phyloP scores from a whole-genome alignment of 2,329 filamentous ascomycete species.

The Scedosporium boydii region DNA sequence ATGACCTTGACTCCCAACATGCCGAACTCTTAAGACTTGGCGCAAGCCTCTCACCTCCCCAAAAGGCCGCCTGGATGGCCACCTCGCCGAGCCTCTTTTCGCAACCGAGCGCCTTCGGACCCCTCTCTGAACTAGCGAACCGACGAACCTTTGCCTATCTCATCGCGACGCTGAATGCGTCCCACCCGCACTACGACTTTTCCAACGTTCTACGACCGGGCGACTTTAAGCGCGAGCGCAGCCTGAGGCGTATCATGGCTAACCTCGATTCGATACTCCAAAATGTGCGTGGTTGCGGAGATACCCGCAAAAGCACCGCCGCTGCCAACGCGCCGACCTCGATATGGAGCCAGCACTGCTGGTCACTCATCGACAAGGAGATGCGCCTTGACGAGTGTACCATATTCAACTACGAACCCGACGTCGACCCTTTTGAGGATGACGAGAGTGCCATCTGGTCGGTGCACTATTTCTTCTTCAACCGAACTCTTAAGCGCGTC shows the following conservation, averaged over 20 bases:
- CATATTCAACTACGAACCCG: slow-evolving; percentile 81
- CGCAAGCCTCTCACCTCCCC: slow-evolving; percentile 76
- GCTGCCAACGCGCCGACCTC: slow-evolving; percentile 37
- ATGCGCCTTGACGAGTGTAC: slow-evolving; percentile 87
- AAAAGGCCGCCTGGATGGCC: slow-evolving; percentile 59
- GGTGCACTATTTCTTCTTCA: slow-evolving; percentile 96
- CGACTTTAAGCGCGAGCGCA: slow-evolving; percentile 82
- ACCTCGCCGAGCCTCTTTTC: slow-evolving; percentile 60
- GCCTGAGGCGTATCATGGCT: slow-evolving; percentile 71
- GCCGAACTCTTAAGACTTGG: slow-evolving; percentile 79
- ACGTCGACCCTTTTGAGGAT: slow-evolving; percentile 82
- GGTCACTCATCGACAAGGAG: slow-evolving; percentile 86
- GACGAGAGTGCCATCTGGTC: slow-evolving; percentile 94
- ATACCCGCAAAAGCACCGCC: slow-evolving; percentile 20
- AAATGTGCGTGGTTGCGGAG: slow-evolving; percentile 62
- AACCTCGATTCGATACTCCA: slow-evolving; percentile 80
- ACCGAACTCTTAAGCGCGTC: slow-evolving; percentile 82
- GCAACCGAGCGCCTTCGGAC: slow-evolving; percentile 83
- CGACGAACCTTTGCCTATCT: slow-evolving; percentile 91
- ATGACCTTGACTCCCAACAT: slow-evolving; percentile 84
- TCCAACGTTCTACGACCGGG: slow-evolving; percentile 80
- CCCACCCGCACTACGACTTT: slow-evolving; percentile 88
- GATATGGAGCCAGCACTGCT: slow-evolving; percentile 82
- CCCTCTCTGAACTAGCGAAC: slow-evolving; percentile 77
- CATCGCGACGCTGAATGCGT: slow-evolving; percentile 93